Percentiles rank a stretch among this genome's conserved stretches.
Conservation (phyloP, 495 filamentous ascomycete species). For the Sordaria brevicollis region DNA sequence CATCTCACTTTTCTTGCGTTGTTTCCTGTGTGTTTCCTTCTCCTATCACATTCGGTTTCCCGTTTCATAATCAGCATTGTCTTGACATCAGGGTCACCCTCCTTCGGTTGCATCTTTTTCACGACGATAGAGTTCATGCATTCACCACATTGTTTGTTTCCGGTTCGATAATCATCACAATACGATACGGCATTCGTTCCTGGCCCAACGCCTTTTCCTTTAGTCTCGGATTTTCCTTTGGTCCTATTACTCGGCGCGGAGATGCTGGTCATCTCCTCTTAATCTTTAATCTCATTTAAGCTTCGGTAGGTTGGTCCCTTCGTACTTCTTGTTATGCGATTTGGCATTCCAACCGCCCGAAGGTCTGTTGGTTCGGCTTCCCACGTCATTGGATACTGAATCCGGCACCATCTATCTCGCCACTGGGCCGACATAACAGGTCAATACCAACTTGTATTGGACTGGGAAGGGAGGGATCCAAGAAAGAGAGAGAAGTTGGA, state of each 20-base stretch:
- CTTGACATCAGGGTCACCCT: constrained; percentile 1
- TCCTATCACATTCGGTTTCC: not conserved
- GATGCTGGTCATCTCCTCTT: constrained; percentile 30
- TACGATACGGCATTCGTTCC: not conserved
- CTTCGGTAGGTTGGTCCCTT: constrained; percentile 25
- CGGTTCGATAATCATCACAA: not conserved
- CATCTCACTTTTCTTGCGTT: constrained; percentile 9
- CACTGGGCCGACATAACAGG: not conserved
- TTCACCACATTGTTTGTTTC: not conserved
- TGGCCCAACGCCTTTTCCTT: not conserved
- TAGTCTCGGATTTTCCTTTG: not conserved
- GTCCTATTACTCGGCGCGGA: constrained; percentile 5
- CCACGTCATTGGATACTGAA: constrained; percentile 11
- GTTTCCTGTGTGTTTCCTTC: constrained; percentile 1
- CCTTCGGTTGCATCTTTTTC: not conserved
- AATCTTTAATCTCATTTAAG: constrained; percentile 16
- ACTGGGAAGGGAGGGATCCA: not conserved
- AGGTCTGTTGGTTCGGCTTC: constrained; percentile 8
- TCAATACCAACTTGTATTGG: not conserved
- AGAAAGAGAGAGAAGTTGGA: not conserved
- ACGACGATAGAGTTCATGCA: not conserved
- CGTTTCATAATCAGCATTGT: not conserved
- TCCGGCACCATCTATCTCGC: constrained; percentile 3
- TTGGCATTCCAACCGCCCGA: constrained; percentile 1
- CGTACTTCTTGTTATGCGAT: not conserved